Base-by-base conservation (phyloP, 2,329 filamentous ascomycete genomes). In the Pseudogymnoascus sp. region DNA sequence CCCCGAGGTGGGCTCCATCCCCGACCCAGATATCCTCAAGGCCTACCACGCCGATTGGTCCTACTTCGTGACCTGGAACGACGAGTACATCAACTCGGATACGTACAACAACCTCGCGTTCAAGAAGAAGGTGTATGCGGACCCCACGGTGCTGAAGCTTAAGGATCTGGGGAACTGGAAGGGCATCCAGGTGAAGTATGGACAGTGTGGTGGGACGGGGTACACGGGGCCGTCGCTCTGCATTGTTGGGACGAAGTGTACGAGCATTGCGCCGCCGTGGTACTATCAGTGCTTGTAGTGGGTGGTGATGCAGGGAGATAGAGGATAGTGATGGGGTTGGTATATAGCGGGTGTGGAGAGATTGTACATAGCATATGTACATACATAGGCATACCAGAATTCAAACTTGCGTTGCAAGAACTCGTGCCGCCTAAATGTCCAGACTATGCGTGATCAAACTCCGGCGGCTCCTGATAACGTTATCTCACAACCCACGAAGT, bases 21-120 rank as follows among this genome's bases (percentile, higher is more conserved):
- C 80, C 60, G 70, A 81, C 3, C 72, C 48, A 31, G 48, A 54
- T 7, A 54, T 54, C 25, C 48, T 54, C 23, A 54, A 76, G 66
- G 76, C 77, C 3, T 81, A 80, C 66, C 73, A 77, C 67, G 76
- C 79, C 0, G 75, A 81, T 66, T 81, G 80, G 80, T 72, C 77
- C 36, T 81, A 77, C 71, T 82, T 81, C 65, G 74, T 74, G 37
- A 77, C 79, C 5, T 82, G 80, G 80, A 71, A 72, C 10, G 77
- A 77, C 3, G 74, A 75, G 0, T 81, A 75, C 64, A 79, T 81
- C 67, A 74, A 75, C 64, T 77, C 77, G 28, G 71, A 73, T 0
- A 69, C 68, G 14, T 79, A 76, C 74, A 81, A 81, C 68, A 72
- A 73, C 4, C 36, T 77, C 1, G 76, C 74, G 2, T 71, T 77